Percentiles rank a stretch among this genome's conserved stretches.
phyloP scores from a whole-genome alignment of 129 eudicot species.

The Artemisia argyi region DNA sequence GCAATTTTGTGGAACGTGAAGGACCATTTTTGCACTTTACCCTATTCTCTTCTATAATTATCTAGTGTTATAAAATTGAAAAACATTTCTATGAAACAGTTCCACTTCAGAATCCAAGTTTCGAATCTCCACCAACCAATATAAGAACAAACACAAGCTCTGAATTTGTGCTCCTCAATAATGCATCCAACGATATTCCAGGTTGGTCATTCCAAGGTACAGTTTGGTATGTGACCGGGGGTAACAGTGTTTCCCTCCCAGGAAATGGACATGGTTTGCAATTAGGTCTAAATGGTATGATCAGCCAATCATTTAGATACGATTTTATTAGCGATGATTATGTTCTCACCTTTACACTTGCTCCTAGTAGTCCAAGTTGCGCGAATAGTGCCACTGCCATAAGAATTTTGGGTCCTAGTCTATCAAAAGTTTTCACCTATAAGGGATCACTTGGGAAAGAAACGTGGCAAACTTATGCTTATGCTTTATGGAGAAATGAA shows the following conservation, averaged over 20 bases:
- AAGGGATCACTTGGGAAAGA: conserved; percentile 21
- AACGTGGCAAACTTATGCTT: conserved; percentile 39
- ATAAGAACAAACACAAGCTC: conserved; percentile 28
- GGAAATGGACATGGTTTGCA: conserved; percentile 43
- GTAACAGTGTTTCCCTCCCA: conserved; percentile 26
- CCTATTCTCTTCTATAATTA: too few relatives aligned
- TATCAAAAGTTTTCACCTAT: conserved; percentile 27
- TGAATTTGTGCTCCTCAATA: conserved; percentile 32
- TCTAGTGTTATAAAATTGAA: too few relatives aligned
- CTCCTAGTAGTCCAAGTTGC: conserved; percentile 22
- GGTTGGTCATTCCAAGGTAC: conserved; percentile 44
- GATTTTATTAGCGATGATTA: conserved; percentile 15
- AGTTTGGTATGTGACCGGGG: conserved; percentile 30
- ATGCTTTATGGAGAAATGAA: conserved; percentile 19
- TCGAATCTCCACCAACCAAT: conserved; percentile 37
- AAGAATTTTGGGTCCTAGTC: conserved; percentile 23
- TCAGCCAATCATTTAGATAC: conserved; percentile 37
- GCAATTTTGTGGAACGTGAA: too few relatives aligned
- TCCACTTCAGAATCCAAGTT: conserved; percentile 31
- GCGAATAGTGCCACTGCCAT: conserved; percentile 30
- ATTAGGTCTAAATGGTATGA: conserved; percentile 42
- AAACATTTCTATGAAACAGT: background rate
- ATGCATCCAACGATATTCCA: conserved; percentile 22
- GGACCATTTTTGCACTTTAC: too few relatives aligned
- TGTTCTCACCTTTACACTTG: conserved; percentile 44